A percentile compares a stretch with the other conserved stretches of the same genome.
Conservation (phyloP, 139 green algal genomes). For the Coelastrella sp. region DNA sequence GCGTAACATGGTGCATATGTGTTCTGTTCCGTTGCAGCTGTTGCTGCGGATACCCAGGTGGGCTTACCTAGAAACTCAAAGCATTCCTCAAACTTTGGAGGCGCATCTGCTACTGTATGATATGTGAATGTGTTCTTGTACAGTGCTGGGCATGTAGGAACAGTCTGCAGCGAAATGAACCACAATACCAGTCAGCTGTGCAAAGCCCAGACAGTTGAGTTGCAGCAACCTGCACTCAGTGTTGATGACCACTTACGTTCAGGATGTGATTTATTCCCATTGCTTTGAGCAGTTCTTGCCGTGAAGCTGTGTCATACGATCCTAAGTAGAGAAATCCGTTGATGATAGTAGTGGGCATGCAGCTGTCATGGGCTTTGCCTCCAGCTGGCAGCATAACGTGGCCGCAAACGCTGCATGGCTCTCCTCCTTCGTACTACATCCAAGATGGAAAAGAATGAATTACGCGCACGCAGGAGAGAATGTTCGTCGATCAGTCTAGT, state of each 20-base stretch:
- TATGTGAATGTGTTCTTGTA: constrained; percentile 95
- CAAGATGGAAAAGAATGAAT: too few relatives aligned
- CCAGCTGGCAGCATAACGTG: constrained; percentile 73
- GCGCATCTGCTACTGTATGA: constrained; percentile 69
- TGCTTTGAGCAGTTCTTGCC: constrained; percentile 86
- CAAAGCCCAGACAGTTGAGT: neutral
- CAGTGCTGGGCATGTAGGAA: constrained; percentile 84
- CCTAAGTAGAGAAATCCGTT: constrained; percentile 88
- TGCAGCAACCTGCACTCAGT: constrained; percentile 52
- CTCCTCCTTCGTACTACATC: constrained; percentile 81
- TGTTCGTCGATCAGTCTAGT: neutral
- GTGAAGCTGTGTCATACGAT: constrained; percentile 90
- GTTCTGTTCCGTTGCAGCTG: neutral
- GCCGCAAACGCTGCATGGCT: constrained; percentile 85
- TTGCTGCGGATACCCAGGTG: neutral
- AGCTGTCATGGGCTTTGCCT: constrained; percentile 48
- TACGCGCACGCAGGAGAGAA: too few relatives aligned
- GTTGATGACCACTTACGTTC: constrained; percentile 82
- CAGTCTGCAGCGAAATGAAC: constrained; percentile 72
- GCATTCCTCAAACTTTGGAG: constrained; percentile 81
- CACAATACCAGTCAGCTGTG: neutral
- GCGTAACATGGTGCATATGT: neutral
- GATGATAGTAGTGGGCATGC: constrained; percentile 85
- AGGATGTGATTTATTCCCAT: constrained; percentile 89
- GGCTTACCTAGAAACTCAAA: constrained; percentile 77